These are phyloP conservation scores for Ploettnerulaceae sp. DNA, from an alignment of 2,329 filamentous ascomycete genomes.

Conservation along the genomic window DNA sequence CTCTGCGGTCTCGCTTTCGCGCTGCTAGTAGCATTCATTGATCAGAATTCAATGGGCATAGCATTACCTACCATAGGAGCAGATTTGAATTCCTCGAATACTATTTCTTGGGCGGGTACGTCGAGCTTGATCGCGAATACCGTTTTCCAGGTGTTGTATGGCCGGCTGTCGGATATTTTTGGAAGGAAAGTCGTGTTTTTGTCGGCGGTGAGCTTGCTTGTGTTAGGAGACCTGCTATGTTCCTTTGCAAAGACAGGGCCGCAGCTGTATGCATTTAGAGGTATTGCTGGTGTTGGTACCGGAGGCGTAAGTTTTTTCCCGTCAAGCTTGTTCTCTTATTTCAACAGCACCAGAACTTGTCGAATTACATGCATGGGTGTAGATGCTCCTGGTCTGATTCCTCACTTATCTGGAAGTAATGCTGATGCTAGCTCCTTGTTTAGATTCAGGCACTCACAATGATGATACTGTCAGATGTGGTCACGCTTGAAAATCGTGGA, in stretches of 20 bases:
- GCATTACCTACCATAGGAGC: slow-evolving; percentile 48
- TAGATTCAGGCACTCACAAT: slow-evolving; percentile 50
- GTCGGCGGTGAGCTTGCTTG: slow-evolving; percentile 46
- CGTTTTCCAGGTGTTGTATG: slow-evolving; percentile 60
- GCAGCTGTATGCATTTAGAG: slow-evolving; percentile 58
- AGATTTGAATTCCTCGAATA: slow-evolving; percentile 41
- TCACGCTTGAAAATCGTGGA: slow-evolving; percentile 53
- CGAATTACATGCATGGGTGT: no score
- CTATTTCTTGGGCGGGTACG: slow-evolving; percentile 52
- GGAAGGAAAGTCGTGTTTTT: slow-evolving; percentile 56
- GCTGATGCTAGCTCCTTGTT: neutral
- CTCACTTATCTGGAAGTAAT: neutral
- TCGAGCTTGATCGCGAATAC: slow-evolving; percentile 53
- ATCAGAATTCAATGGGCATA: slow-evolving; percentile 36
- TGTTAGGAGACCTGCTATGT: slow-evolving; percentile 54
- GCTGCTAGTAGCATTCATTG: slow-evolving; percentile 47
- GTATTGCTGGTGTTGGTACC: slow-evolving; percentile 54
- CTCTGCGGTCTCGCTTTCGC: slow-evolving; percentile 48
- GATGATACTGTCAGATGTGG: slow-evolving; percentile 58
- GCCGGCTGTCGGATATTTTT: slow-evolving; percentile 56
- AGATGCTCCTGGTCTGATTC: no score
- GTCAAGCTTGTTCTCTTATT: no score
- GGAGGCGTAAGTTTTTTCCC: slow-evolving; percentile 42
- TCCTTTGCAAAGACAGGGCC: slow-evolving; percentile 50
- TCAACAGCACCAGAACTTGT: no score